phyloP scores from a whole-genome alignment of 306 rosid species.

The Corylus avellana region DNA sequence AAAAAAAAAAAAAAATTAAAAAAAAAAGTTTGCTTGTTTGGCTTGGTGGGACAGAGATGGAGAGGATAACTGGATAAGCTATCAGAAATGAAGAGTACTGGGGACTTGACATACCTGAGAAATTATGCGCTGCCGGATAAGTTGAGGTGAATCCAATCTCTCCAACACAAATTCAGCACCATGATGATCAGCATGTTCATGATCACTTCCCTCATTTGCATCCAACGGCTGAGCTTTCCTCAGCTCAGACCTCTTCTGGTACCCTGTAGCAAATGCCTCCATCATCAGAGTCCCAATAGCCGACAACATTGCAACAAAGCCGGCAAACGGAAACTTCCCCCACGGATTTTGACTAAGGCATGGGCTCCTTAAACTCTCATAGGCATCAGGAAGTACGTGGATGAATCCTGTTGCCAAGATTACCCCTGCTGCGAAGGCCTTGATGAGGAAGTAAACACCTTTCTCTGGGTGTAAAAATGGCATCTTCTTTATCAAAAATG shows the following conservation, averaged over 20 bases:
- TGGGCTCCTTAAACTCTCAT: conserved; percentile 44
- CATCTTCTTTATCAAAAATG: conserved; percentile 38
- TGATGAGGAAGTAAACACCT: conserved; percentile 46
- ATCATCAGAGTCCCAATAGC: conserved; percentile 56
- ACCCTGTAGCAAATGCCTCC: conserved; percentile 57
- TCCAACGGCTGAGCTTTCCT: conserved; percentile 33
- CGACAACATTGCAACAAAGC: conserved; percentile 63
- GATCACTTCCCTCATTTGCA: conserved; percentile 27
- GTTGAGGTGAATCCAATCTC: conserved; percentile 26
- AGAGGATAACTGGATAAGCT: background rate
- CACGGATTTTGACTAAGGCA: conserved; percentile 54
- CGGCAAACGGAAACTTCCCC: conserved; percentile 61
- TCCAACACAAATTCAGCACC: conserved; percentile 7
- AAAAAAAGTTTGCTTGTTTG: no score
- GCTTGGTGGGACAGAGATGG: background rate
- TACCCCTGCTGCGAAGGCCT: conserved; percentile 71
- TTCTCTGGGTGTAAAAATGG: conserved; percentile 43
- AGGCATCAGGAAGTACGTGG: conserved; percentile 69
- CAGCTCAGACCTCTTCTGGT: conserved; percentile 41
- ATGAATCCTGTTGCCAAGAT: conserved; percentile 73
- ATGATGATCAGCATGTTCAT: conserved; percentile 16
- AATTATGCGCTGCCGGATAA: conserved; percentile 25
- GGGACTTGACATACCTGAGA: conserved; percentile 34
- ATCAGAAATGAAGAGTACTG: background rate
- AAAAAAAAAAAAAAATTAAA: no score